phyloP scores from a whole-genome alignment of 163 green algal genomes.

The Scenedesmus sp. region DNA sequence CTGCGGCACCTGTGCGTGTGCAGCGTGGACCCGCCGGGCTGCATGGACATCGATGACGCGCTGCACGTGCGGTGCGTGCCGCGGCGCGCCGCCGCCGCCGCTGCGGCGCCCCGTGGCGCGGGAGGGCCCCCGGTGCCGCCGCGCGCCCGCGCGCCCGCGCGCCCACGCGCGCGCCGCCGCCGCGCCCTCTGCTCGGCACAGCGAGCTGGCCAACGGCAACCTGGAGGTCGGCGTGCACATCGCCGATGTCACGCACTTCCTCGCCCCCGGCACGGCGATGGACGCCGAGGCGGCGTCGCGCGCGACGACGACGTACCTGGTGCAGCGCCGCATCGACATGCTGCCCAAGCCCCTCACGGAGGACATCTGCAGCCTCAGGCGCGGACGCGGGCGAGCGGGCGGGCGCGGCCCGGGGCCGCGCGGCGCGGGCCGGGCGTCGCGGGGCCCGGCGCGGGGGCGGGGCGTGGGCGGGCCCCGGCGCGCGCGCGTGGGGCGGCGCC shows the following conservation, averaged over 20 bases:
- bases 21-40: constrained; percentile 95
- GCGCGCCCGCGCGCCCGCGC: too few species aligned
- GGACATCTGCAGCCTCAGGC: constrained; percentile 94
- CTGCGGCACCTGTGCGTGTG: constrained; percentile 85
- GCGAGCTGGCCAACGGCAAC: constrained; percentile 63
- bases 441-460: too few species aligned
- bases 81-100: constrained; percentile 46
- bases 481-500: too few species aligned
- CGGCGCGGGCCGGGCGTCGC: too few species aligned
- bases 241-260: constrained; percentile 97
- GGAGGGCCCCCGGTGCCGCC: too few species aligned
- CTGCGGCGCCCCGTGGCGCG: constrained; percentile 10
- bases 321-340: constrained; percentile 98
- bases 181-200: constrained; percentile 9
- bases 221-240: constrained; percentile 90
- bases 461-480: too few species aligned
- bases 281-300: constrained; percentile 87
- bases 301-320: constrained; percentile 94
- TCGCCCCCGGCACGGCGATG: constrained; percentile 80
- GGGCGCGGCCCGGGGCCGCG: too few species aligned
- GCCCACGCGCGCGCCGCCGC: too few species aligned
- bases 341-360: constrained; percentile 95
- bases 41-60: constrained; percentile 98
- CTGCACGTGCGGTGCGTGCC: constrained; percentile 81
- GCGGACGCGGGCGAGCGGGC: not conserved